Evolutionary conservation across 495 filamentous ascomycete genomes (phyloP).

Genomic region (Aspergillus steynii): DNA sequence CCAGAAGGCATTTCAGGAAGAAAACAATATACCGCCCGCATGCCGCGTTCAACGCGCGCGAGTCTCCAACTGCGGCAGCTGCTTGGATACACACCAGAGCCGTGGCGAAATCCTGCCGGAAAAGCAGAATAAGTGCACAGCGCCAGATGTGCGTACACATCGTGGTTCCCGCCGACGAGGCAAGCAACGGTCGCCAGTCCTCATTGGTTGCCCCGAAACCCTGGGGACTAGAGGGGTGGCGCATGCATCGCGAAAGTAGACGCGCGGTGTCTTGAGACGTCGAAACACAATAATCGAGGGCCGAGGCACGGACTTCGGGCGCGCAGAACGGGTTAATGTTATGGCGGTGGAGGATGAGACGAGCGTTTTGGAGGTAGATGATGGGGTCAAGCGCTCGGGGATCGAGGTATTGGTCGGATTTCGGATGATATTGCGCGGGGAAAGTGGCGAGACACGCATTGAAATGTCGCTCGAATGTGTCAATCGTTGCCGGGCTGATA

Average conservation of each 20-base stretch:
- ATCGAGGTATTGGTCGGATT: constrained; percentile 64
- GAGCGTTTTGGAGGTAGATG: constrained; percentile 76
- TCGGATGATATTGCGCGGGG: constrained; percentile 68
- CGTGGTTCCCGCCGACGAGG: constrained; percentile 60
- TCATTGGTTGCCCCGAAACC: constrained; percentile 18
- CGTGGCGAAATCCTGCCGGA: constrained; percentile 67
- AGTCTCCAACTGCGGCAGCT: constrained; percentile 64
- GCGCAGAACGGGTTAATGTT: constrained; percentile 79
- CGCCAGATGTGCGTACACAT: constrained; percentile 89
- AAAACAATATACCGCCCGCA: constrained; percentile 86
- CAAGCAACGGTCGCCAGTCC: constrained; percentile 52
- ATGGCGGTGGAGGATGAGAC: constrained; percentile 85
- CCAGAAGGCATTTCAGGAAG: constrained; percentile 67
- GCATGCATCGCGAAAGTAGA: constrained; percentile 67
- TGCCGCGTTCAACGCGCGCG: constrained; percentile 69
- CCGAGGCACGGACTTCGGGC: constrained; percentile 60
- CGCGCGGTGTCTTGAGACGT: constrained; percentile 76
- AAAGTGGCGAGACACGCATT: constrained; percentile 70
- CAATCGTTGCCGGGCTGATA: constrained; percentile 68
- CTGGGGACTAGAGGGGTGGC: constrained; percentile 18
- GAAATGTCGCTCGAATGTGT: constrained; percentile 83
- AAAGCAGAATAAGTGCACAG: constrained; percentile 76
- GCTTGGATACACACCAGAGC: constrained; percentile 74
- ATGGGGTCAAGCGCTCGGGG: constrained; percentile 72
- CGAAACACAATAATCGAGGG: constrained; percentile 74